Evolutionary conservation across 2,329 filamentous ascomycete genomes (phyloP).

Genomic region (Fusarium camptoceras): DNA sequence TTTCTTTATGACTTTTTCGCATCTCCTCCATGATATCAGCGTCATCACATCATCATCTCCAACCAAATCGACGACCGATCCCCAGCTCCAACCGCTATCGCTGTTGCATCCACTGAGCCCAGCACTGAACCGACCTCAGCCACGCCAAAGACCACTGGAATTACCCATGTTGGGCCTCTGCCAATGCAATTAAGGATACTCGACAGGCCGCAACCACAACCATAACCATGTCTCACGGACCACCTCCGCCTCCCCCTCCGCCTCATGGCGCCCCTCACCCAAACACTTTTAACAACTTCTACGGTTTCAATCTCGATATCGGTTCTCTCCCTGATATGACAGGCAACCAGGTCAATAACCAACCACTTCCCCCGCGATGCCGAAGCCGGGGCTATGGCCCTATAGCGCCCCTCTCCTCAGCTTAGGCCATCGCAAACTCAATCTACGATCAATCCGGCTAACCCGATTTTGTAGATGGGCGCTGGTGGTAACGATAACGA

Average conservation of each 20-base stretch:
- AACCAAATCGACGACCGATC: slow-evolving; percentile 11
- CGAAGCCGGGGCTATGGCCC: slow-evolving; percentile 32
- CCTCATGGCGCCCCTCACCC: slow-evolving; percentile 38
- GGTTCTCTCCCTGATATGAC: slow-evolving; percentile 46
- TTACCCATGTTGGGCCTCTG: slow-evolving; percentile 27
- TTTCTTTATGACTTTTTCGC: not conserved
- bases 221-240: slow-evolving; percentile 51
- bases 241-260: slow-evolving; percentile 51
- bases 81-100: slow-evolving; percentile 2
- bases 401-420: slow-evolving; percentile 20
- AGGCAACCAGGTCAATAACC: slow-evolving; percentile 42
- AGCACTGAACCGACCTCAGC: slow-evolving; percentile 12
- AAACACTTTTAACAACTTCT: slow-evolving; percentile 50
- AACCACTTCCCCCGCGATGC: slow-evolving; percentile 22
- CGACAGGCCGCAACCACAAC: slow-evolving; percentile 36
- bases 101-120: slow-evolving; percentile 20
- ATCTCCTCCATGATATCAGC: slow-evolving; percentile 6
- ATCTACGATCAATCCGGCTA: slow-evolving; percentile 32
- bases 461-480: slow-evolving; percentile 43
- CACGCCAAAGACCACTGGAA: slow-evolving; percentile 25
- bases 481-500: slow-evolving; percentile 50
- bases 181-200: slow-evolving; percentile 47
- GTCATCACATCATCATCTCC: slow-evolving; percentile 8
- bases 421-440: slow-evolving; percentile 34
- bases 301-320: slow-evolving; percentile 51